Evolutionary conservation across 352 stramenopile species (phyloP).

Genomic region (Pythium pyrilobum): DNA sequence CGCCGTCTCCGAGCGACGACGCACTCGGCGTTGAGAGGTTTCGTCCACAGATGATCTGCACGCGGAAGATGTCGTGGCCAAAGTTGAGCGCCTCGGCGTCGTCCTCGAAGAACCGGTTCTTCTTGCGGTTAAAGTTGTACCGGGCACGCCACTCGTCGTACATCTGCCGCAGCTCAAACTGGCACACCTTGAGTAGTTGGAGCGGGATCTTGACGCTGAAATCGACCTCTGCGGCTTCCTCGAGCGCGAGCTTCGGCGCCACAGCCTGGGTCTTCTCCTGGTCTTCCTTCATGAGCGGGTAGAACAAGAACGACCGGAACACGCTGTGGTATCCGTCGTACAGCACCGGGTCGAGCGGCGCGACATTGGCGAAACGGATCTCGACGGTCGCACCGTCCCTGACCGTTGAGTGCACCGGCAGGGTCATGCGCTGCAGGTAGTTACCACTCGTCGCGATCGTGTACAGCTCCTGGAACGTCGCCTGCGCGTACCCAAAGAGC

Average conservation of each 20-base stretch:
- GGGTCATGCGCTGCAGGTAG: conserved; percentile 53
- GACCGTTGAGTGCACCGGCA: conserved; percentile 61
- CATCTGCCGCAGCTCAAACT: conserved; percentile 66
- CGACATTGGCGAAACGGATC: conserved; percentile 51
- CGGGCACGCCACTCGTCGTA: conserved; percentile 64
- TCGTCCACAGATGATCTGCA: conserved; percentile 63
- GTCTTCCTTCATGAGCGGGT: conserved; percentile 49
- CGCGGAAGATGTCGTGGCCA: conserved; percentile 71
- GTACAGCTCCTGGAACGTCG: conserved; percentile 78
- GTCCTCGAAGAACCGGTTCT: conserved; percentile 70
- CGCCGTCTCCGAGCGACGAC: background rate
- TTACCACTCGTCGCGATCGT: conserved; percentile 54
- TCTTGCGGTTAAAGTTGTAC: conserved; percentile 82
- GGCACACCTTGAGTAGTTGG: conserved; percentile 68
- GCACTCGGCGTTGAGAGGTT: conserved; percentile 26
- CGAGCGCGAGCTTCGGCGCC: conserved; percentile 60
- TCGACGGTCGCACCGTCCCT: conserved; percentile 55
- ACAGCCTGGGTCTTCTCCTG: conserved; percentile 37
- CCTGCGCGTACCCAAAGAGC: conserved; percentile 63
- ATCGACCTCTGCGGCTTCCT: conserved; percentile 73
- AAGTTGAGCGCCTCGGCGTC: conserved; percentile 74
- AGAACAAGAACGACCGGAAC: conserved; percentile 64
- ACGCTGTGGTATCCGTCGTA: conserved; percentile 45
- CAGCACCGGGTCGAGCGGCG: conserved; percentile 38
- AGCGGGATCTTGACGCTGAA: conserved; percentile 78